Evolutionary conservation across 2,329 filamentous ascomycete genomes (phyloP), one percentile per base, ranked within the genome.

Genomic region (Hyphodiscus sp.): DNA sequence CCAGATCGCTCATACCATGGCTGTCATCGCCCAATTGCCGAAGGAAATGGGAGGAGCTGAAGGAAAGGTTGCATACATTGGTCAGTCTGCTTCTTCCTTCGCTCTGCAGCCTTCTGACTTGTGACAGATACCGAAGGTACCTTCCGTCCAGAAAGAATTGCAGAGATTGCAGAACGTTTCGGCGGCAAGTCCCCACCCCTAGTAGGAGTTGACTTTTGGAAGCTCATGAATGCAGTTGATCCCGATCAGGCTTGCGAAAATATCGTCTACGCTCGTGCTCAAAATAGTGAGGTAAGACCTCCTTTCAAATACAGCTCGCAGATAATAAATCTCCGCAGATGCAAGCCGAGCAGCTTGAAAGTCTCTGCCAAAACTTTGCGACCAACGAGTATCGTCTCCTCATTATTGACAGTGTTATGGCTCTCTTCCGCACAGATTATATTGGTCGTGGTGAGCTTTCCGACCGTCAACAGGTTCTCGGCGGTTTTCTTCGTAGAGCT

Each of bases 371-470:
- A 56, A 78, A 79, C 55, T 86, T 87, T 63, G 76, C 79, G 13
- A 76, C 74, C 9, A 82, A 83, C 43, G 78, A 85, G 60, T 87
- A 83, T 62, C 78, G 83, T 26, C 76, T 87, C 49, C 73, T 87
- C 49, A 76, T 87, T 58, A 79, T 87, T 62, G 84, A 87, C 69
- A 86, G 82, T 62, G 83, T 87, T 63, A 85, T 86, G 78, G 81
- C 83, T 46, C 79, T 83, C 52, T 87, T 85, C 63, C 79, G 84
- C 33, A 82, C 83, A 45, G 84, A 87, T 68, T 87, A 80, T 61
- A 77, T 75, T 61, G 84, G 84, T 8, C 80, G 84, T 51, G 84
- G 82, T 18, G 84, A 87, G 65, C 74, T 87, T 53, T 81, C 80
- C 19, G 84, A 87, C 60, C 77, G 84, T 26, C 84, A 87, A 68